Evolutionary conservation across 148 eudicot genomes (phyloP), one percentile per base, ranked within the genome.

Genomic region (Cornus controversa): DNA sequence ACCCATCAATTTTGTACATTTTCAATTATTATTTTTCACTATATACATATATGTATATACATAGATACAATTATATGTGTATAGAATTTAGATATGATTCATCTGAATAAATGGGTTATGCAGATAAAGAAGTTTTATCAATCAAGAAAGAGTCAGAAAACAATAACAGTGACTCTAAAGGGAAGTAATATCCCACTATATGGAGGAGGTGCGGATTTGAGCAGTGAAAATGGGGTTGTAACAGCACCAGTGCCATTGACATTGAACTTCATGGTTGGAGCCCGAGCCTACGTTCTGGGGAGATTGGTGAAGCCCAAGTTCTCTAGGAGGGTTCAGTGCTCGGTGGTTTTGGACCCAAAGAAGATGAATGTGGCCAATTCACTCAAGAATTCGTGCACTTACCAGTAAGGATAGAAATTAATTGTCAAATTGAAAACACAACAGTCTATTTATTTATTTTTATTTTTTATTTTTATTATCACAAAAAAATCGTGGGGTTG

Each of bases 271-370:
- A 79, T 72, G 82, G 86, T 94, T 69, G 81, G 91, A 58, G 90
- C 92, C 15, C 81, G 87, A 75, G 98, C 95, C 2, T 89, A 92
- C n/a, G 97, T 92, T 6, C 74, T 94, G 75, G 98, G 98, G 23
- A 84, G 79, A 67, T 58, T 92, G 82, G 97, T 94, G 22, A 94
- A 92, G 84, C 93, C 98, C 70, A 94, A 88, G 78, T 94, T 94
- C 80, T 71, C 82, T 74, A 94, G 75, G 69, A 69, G 62, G 13
- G 83, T 94, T 14, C 80, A 78, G 9, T 92, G 98, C 72, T 11
- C 80, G 11, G 66, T 91, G 0, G 74, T 84, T 66, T 79, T 92
- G 92, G 89, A 87, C 77, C 94, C 97, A 0, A 83, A 82, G 86
- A 91, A 88, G 79, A 84, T 92, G 89, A 88, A 86, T 70, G 40